phyloP scores from a whole-genome alignment of 129 eudicot species.

The Tanacetum coccineum region DNA sequence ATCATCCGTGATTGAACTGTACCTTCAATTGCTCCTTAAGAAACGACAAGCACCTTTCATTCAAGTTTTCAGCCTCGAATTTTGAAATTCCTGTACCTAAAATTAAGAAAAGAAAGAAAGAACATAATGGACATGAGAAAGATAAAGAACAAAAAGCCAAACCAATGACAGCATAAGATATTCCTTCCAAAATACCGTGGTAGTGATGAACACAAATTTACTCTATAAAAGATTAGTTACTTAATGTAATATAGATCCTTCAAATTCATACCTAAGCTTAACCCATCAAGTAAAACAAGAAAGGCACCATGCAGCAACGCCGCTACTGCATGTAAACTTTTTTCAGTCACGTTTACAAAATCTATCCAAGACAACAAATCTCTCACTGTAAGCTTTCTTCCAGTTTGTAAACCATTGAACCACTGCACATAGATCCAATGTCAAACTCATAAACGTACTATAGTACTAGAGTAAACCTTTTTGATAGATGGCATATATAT shows the following conservation, averaged over 20 bases:
- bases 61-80: constrained; percentile 53
- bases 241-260: neutral
- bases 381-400: constrained; percentile 83
- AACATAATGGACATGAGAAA: neutral
- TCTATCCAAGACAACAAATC: constrained; percentile 94
- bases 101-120: neutral
- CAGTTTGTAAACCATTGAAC: constrained; percentile 71
- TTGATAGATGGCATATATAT: too few relatives aligned
- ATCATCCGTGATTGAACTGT: neutral
- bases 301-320: constrained; percentile 84
- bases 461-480: neutral
- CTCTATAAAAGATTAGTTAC: neutral
- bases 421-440: constrained; percentile 46
- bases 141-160: neutral
- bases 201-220: neutral
- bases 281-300: constrained; percentile 91
- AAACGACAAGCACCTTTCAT: constrained; percentile 57
- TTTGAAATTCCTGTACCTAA: constrained; percentile 73
- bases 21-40: constrained; percentile 67
- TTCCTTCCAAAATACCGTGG: too few relatives aligned
- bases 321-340: constrained; percentile 48
- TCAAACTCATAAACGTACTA: constrained; percentile 1
- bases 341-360: constrained; percentile 55
- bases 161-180: neutral
- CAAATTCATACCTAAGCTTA: constrained; percentile 65